Evolutionary conservation across 495 filamentous ascomycete species (phyloP), one percentile per base, ranked within the genome.

Genomic region (Penicillium soppii): DNA sequence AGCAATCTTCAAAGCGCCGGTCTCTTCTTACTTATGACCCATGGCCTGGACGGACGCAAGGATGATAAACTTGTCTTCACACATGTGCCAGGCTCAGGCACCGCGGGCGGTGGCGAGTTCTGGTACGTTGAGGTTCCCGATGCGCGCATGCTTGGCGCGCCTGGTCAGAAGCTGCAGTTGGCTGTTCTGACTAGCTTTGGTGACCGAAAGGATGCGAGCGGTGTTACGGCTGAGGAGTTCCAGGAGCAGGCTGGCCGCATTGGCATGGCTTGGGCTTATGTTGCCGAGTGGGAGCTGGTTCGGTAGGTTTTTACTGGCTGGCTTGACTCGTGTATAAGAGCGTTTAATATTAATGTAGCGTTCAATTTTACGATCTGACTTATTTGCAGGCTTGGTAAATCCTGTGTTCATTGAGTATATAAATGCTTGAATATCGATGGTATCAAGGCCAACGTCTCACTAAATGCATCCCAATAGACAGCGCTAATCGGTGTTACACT

Each of bases 71-170:
- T 89, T 0, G 72, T 87, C 0, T 82, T 89, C 44, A 63, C 58
- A 10, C 69, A 71, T 35, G 52, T 71, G 13, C 66, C 52, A 19
- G 73, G 73, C 30, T 57, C 64, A 9, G 67, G 64, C n/a, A 64
- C 72, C 9, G 47, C 79, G 80, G 59, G 84, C 62, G 60, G 85
- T 85, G 68, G 91, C 77, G 52, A 80, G 68, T 80, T 83, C 62
- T 92, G 83, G 82, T 95, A 88, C 78, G 64, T 81, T 3, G 91
- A 95, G 68, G 76, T 95, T 1, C 67, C 71, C 4, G 66, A 73
- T 44, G 75, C 82, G 15, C 66, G 73, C 30, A 78, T 84, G 49
- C 65, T 96, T 23, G 91, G 91, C 1, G 70, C 70, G 1, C 77
- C 82, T 9, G 91, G 91, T 1, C 82, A 90, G 71, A 82, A 74